A percentile compares a stretch with the other conserved stretches of the same genome.
Evolutionary conservation across 2,329 filamentous ascomycete species (phyloP).

Genomic region (Colletotrichum phormii): DNA sequence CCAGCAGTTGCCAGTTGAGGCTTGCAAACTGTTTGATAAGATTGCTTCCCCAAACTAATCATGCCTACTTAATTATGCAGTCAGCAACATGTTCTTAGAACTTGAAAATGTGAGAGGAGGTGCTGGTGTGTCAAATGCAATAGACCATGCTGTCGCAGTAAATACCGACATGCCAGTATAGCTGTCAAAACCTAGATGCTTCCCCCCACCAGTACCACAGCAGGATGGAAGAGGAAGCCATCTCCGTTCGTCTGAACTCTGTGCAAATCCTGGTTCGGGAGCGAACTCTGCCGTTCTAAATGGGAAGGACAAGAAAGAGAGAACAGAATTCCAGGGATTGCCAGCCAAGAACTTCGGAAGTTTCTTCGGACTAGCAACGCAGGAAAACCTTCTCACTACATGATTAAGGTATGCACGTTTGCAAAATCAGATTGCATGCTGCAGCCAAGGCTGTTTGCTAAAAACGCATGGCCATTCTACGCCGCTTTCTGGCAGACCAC

Average conservation of each 20-base stretch:
- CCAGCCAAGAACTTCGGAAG: neutral
- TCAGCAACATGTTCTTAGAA: neutral
- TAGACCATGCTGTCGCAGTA: neutral
- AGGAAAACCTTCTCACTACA: neutral
- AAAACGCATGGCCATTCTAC: neutral
- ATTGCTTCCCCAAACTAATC: neutral
- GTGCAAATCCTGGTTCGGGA: neutral
- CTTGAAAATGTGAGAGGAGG: neutral
- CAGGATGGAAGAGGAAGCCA: constrained; percentile 4
- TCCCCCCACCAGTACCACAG: neutral
- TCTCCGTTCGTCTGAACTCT: neutral
- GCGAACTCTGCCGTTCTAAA: neutral
- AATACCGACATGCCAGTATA: neutral
- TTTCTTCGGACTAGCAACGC: too few relatives aligned
- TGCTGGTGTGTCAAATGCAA: neutral
- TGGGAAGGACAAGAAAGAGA: neutral
- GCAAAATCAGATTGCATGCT: neutral
- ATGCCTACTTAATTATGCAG: too few relatives aligned
- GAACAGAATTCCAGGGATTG: neutral
- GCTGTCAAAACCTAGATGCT: constrained; percentile 1
- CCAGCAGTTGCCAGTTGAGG: neutral
- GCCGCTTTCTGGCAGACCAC: neutral
- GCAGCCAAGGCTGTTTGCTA: neutral
- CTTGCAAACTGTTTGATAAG: neutral
- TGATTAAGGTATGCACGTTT: too few relatives aligned